phyloP scores from a whole-genome alignment of 2,329 filamentous ascomycete species.

The Chrysoporthe austroafricana region DNA sequence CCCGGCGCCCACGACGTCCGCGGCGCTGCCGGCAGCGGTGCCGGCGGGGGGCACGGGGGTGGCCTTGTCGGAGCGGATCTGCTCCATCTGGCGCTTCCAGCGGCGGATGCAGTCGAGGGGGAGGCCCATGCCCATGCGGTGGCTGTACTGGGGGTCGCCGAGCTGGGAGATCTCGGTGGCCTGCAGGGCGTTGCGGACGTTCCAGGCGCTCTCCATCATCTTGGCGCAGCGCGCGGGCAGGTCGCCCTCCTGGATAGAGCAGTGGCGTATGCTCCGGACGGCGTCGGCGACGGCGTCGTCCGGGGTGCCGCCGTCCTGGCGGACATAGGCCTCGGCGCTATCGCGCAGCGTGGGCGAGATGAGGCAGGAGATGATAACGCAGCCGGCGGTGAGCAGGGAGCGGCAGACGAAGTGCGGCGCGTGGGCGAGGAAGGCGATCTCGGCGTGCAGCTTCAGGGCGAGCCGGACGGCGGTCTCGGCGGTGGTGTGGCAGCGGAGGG shows the following conservation, averaged over 20 bases:
- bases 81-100: conserved; percentile 49
- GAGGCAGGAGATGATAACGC: conserved; percentile 50
- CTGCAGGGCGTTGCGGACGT: conserved; percentile 43
- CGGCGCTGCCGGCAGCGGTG: not conserved
- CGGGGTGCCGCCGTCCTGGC: conserved; percentile 22
- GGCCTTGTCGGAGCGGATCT: conserved; percentile 37
- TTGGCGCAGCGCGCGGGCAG: conserved; percentile 49
- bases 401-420: conserved; percentile 55
- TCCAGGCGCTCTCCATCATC: conserved; percentile 56
- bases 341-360: conserved; percentile 48
- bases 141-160: conserved; percentile 46
- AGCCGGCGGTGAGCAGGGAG: conserved; percentile 49
- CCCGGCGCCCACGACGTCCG: not conserved
- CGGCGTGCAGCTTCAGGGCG: conserved; percentile 47
- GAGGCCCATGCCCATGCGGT: conserved; percentile 53
- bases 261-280: conserved; percentile 44
- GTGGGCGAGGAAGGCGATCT: conserved; percentile 47
- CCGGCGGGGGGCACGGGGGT: conserved; percentile 23
- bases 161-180: conserved; percentile 41
- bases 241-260: conserved; percentile 54
- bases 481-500: conserved; percentile 53
- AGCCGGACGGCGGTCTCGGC: conserved; percentile 49
- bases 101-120: conserved; percentile 54
- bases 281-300: conserved; percentile 31
- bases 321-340: conserved; percentile 38